Conservation (phyloP, 1,139 yeast species). For the Saccharomyces hybrid region DNA sequence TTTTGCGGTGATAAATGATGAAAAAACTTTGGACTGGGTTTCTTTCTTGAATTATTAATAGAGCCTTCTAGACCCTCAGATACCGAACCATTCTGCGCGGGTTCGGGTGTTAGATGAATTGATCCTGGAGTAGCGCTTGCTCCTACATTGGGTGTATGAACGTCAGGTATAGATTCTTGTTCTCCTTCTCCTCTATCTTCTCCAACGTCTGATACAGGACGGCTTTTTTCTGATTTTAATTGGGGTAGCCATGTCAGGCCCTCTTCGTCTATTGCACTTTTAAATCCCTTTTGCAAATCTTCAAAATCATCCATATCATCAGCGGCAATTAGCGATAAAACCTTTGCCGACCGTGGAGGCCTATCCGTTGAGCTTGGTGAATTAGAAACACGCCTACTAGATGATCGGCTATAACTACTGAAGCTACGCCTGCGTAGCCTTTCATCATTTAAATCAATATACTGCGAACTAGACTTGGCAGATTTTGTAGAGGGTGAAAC, state of each 20-base stretch:
- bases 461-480: constrained; percentile 2
- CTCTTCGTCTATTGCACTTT: constrained; percentile 21
- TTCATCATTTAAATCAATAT: neutral
- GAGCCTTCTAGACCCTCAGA: neutral
- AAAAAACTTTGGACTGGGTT: neutral
- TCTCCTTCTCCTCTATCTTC: constrained; percentile 1
- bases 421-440: constrained; percentile 16
- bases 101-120: neutral
- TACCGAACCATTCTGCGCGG: neutral
- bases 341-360: constrained; percentile 24
- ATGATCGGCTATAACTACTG: constrained; percentile 2
- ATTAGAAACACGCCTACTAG: constrained; percentile 11
- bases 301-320: constrained; percentile 31
- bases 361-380: constrained; percentile 11
- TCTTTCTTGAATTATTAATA: neutral
- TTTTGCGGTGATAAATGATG: neutral
- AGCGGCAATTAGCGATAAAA: constrained; percentile 24
- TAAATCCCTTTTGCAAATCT: constrained; percentile 28
- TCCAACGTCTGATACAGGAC: neutral
- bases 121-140: neutral
- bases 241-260: constrained; percentile 29
- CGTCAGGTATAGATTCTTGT: neutral
- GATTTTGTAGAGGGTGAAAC: constrained; percentile 7
- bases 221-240: constrained; percentile 4
- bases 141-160: neutral